Base-by-base conservation (phyloP, 78 protist genomes). In the Anaeramoeba ignava region DNA sequence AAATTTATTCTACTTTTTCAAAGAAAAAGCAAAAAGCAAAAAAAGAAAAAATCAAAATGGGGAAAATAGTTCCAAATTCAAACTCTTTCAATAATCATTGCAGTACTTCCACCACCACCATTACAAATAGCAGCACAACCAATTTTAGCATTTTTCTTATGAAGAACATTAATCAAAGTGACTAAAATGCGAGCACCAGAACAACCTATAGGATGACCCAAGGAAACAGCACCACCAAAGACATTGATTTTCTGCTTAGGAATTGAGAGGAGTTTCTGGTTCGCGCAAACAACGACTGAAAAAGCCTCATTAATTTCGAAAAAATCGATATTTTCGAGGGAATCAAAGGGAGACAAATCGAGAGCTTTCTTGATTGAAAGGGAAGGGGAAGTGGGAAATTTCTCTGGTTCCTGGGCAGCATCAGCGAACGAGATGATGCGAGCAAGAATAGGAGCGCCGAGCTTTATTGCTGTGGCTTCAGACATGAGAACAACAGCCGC, bases 141-240 rank as follows among this genome's bases (percentile, higher is more conserved):
- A 27, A 17, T 54, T 8, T 27, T 17, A 54, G 36, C 73, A 17
- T 17, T 17, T 54, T 54, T 54, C 73, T 54, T 54, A 27, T 54
- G 8, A 27, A 54, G 17, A 54, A 54, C 73, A 54, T 54, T 54
- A 17, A 54, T 54, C 17, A 54, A 54, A 27, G 73, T 54, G 8
- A 54, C 87, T 37, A 93, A 79, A 81, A 96, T 94, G n/a, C 99
- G 91, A n/a, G 94, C 90, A 42, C 99, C 98, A 1, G 90, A 84
- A 39, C 82, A 86, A 31, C 99, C 99, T 27, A 98, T 82, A 34
- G 99, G 99, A 78, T 98, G 99, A 3, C 99, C 99, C 27, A 96
- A 83, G 0, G 97, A 92, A 33, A 96, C 95, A 33, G 98, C 98
- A 12, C 99, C 98, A 1, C 99, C 99, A 79, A 80, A 82, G n/a